Percentiles rank a stretch among this genome's conserved stretches.
Conservation (phyloP, 1,284 basidiomycete genomes). For the Rhodotorula sp. region DNA sequence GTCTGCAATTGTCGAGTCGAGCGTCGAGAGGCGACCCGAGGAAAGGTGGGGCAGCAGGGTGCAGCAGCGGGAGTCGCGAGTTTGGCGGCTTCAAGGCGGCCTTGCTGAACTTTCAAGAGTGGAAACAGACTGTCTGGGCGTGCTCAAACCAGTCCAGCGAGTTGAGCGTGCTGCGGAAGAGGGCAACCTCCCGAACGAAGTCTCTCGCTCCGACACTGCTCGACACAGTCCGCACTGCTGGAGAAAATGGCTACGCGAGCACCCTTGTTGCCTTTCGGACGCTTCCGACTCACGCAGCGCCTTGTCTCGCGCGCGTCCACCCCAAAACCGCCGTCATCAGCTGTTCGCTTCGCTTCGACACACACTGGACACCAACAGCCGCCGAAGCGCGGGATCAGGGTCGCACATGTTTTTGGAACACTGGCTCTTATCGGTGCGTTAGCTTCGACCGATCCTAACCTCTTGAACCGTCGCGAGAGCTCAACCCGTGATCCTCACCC, state of each 20-base stretch:
- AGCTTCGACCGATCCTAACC: not conserved
- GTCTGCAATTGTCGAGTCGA: too few relatives aligned
- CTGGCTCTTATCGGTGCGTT: slow-evolving; percentile 30
- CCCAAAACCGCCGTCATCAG: not conserved
- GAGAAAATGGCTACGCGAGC: too few relatives aligned
- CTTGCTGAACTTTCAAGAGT: not conserved
- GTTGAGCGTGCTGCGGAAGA: too few relatives aligned
- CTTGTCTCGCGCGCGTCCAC: not conserved
- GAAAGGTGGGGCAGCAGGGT: not conserved
- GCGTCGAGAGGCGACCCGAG: not conserved
- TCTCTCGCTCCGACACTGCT: too few relatives aligned
- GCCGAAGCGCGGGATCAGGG: slow-evolving; percentile 24
- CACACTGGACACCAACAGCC: too few relatives aligned
- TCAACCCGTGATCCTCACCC: not conserved
- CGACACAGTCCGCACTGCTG: too few relatives aligned
- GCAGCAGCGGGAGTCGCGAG: too few relatives aligned
- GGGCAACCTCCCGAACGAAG: too few relatives aligned
- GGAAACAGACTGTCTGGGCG: not conserved
- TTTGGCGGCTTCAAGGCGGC: too few relatives aligned
- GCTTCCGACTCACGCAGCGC: not conserved
- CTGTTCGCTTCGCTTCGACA: slow-evolving; percentile 5
- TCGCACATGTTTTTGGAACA: slow-evolving; percentile 28
- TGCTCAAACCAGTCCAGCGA: too few relatives aligned
- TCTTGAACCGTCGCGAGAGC: not conserved
- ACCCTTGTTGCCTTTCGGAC: too few relatives aligned